A percentile compares a stretch with the other conserved stretches of the same genome.
phyloP scores from a whole-genome alignment of 2,329 filamentous ascomycete species.

The Claviceps maximensis region DNA sequence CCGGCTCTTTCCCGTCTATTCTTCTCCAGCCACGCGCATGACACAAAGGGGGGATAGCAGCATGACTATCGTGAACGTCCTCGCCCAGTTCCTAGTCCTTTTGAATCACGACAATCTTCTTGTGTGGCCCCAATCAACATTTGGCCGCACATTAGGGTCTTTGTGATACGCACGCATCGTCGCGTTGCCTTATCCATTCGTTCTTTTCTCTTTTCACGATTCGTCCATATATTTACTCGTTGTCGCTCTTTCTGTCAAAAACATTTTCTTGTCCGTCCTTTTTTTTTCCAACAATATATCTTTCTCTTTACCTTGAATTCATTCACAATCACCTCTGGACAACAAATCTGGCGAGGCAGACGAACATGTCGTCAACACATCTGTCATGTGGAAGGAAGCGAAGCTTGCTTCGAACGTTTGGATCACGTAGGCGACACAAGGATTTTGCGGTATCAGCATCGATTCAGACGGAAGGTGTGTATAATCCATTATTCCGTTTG shows the following conservation, averaged over 20 bases:
- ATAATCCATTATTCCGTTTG: neutral
- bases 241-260: constrained; percentile 3
- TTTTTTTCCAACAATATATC: neutral
- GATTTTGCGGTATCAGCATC: constrained; percentile 8
- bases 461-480: constrained; percentile 10
- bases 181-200: constrained; percentile 5
- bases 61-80: constrained; percentile 2
- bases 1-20: constrained; percentile 3
- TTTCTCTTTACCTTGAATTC: neutral
- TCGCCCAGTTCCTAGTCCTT: neutral
- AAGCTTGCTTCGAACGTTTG: constrained; percentile 15
- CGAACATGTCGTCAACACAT: constrained; percentile 14
- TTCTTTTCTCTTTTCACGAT: neutral
- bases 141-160: neutral
- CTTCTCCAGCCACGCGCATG: constrained; percentile 6
- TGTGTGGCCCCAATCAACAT: neutral
- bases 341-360: neutral
- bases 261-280: neutral
- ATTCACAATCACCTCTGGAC: neutral
- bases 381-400: constrained; percentile 19
- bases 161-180: constrained; percentile 1
- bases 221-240: constrained; percentile 1
- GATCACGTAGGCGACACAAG: constrained; percentile 15
- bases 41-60: constrained; percentile 4
- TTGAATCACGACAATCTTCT: constrained; percentile 1